Conservation (phyloP, 2,329 filamentous ascomycete genomes). For the Arthroderma sp. region DNA sequence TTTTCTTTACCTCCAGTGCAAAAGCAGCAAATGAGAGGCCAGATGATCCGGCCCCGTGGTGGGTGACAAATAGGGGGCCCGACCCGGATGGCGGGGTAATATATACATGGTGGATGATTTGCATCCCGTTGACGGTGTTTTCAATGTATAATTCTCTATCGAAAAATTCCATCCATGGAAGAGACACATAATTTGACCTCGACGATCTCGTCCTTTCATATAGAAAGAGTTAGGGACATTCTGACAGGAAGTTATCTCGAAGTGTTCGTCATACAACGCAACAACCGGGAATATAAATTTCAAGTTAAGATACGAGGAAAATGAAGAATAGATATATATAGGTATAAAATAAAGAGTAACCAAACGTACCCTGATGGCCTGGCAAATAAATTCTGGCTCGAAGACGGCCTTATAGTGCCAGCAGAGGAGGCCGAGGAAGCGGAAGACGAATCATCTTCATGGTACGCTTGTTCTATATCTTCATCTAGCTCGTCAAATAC, state of each 20-base stretch:
- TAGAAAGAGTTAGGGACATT: conserved; percentile 2
- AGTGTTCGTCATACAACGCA: too few relatives aligned
- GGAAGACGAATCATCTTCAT: conserved; percentile 54
- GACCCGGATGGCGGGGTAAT: conserved; percentile 61
- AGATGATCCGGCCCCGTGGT: conserved; percentile 89
- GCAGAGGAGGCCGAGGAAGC: conserved; percentile 83
- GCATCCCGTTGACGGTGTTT: conserved; percentile 21
- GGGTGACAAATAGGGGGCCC: conserved; percentile 78
- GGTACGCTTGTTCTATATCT: conserved; percentile 19
- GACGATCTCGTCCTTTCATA: conserved; percentile 3
- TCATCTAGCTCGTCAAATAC: conserved; percentile 28
- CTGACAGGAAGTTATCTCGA: too few relatives aligned
- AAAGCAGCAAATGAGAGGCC: conserved; percentile 83
- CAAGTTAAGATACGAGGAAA: too few relatives aligned
- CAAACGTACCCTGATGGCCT: conserved; percentile 50
- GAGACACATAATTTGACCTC: conserved; percentile 36
- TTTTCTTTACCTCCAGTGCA: conserved; percentile 60
- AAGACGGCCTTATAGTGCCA: conserved; percentile 75
- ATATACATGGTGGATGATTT: conserved; percentile 68
- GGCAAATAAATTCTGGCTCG: conserved; percentile 59
- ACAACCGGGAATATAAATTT: too few relatives aligned
- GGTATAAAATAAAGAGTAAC: not conserved
- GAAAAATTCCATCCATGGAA: conserved; percentile 84
- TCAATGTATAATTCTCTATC: conserved; percentile 67
- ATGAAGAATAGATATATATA: not conserved